These are phyloP conservation scores for Trichoderma guizhouense DNA, from an alignment of 2,329 filamentous ascomycete genomes.

Conservation along the genomic window DNA sequence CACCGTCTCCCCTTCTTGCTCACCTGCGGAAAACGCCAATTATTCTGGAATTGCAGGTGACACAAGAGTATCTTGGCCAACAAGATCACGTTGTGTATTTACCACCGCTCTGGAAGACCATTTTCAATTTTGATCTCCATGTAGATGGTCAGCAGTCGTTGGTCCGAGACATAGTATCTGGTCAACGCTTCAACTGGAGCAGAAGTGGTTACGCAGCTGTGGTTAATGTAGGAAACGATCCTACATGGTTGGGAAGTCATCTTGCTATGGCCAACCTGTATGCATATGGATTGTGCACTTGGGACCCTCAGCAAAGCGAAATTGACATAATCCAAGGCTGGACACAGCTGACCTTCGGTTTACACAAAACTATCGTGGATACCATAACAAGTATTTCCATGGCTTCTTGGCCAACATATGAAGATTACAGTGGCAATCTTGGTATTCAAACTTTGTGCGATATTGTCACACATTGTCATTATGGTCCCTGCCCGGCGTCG, in stretches of 20 bases:
- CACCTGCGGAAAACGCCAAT: neutral
- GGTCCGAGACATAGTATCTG: neutral
- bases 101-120: neutral
- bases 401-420: neutral
- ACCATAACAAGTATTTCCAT: neutral
- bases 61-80: neutral
- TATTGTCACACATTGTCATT: neutral
- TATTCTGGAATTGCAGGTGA: neutral
- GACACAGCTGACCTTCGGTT: neutral
- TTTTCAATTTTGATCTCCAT: neutral
- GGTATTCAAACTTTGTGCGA: neutral
- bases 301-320: neutral
- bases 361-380: neutral
- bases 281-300: neutral
- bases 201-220: neutral
- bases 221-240: neutral
- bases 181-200: neutral
- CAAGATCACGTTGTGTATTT: neutral
- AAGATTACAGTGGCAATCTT: neutral
- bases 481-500: neutral
- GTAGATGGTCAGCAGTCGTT: neutral
- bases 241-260: neutral
- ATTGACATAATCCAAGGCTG: neutral
- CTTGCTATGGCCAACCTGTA: neutral
- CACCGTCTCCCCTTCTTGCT: neutral